A percentile compares a stretch with the other conserved stretches of the same genome.
Conservation (phyloP, 2,329 filamentous ascomycete genomes). For the Apiospora arundinis region DNA sequence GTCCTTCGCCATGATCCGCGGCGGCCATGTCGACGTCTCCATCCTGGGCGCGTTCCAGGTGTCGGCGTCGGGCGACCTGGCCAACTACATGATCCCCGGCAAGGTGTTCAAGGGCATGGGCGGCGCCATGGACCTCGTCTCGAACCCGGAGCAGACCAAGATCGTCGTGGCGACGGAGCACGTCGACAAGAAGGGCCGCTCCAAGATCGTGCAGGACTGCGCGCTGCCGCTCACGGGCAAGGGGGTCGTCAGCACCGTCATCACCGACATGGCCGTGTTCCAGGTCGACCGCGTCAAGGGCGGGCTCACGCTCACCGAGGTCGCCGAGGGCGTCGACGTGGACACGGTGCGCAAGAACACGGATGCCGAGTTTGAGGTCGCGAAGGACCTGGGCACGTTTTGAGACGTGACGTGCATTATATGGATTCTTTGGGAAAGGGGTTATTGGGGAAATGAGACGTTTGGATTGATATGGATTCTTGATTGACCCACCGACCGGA, state of each 20-base stretch:
- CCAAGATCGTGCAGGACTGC: conserved; percentile 71
- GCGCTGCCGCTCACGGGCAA: conserved; percentile 70
- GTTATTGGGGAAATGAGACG: neutral
- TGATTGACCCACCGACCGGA: no score
- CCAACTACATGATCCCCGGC: conserved; percentile 90
- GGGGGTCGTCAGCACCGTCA: conserved; percentile 72
- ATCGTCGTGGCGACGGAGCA: conserved; percentile 76
- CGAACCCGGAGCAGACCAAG: conserved; percentile 74
- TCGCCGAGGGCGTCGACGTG: conserved; percentile 71
- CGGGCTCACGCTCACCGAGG: conserved; percentile 70
- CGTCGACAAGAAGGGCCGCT: conserved; percentile 70
- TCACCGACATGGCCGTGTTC: conserved; percentile 77
- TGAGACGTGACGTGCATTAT: conserved; percentile 34
- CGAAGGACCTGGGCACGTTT: conserved; percentile 58
- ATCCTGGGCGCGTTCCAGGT: conserved; percentile 86
- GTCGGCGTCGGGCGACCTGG: conserved; percentile 77
- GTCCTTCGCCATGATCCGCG: conserved; percentile 87
- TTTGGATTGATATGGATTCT: neutral
- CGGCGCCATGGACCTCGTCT: conserved; percentile 76
- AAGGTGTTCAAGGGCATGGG: conserved; percentile 91
- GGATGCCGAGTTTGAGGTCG: conserved; percentile 69
- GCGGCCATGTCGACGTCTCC: conserved; percentile 82
- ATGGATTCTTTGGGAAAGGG: neutral
- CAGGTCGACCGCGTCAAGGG: conserved; percentile 69
- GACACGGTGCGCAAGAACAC: conserved; percentile 75